Conservation (phyloP, 2,329 filamentous ascomycete genomes). For the Fusarium domesticum region DNA sequence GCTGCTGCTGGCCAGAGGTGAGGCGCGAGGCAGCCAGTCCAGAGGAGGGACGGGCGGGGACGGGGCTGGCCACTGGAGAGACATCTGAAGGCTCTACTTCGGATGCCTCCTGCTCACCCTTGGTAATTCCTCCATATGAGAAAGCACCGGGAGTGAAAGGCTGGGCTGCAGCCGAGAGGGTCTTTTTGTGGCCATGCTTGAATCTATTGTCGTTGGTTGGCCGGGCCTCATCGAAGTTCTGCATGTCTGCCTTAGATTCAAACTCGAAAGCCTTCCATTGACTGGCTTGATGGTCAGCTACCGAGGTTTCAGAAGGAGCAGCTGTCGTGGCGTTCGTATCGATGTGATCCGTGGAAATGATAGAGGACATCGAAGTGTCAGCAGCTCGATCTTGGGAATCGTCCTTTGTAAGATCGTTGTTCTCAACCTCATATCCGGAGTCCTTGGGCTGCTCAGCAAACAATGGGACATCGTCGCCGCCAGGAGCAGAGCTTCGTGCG, state of each 20-base stretch:
- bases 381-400: slow-evolving; percentile 31
- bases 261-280: slow-evolving; percentile 58
- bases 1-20: slow-evolving; percentile 21
- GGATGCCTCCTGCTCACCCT: slow-evolving; percentile 12
- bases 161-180: slow-evolving; percentile 64
- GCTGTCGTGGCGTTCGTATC: slow-evolving; percentile 53
- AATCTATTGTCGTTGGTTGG: slow-evolving; percentile 47
- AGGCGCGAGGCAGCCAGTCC: slow-evolving; percentile 22
- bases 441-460: slow-evolving; percentile 60
- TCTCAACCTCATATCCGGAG: slow-evolving; percentile 13
- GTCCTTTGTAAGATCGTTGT: slow-evolving; percentile 23
- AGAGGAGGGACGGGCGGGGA: slow-evolving; percentile 19
- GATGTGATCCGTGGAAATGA: slow-evolving; percentile 49
- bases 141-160: slow-evolving; percentile 57
- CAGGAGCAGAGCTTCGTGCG: slow-evolving; percentile 60
- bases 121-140: slow-evolving; percentile 27
- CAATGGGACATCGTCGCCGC: slow-evolving; percentile 69
- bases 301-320: slow-evolving; percentile 52
- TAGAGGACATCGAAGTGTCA: slow-evolving; percentile 55
- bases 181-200: slow-evolving; percentile 47
- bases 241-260: slow-evolving; percentile 46
- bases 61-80: slow-evolving; percentile 20
- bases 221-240: slow-evolving; percentile 51
- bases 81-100: slow-evolving; percentile 22
- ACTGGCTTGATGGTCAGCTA: slow-evolving; percentile 47